Conservation (phyloP, 2,329 filamentous ascomycete genomes). For the Talaromyces sp. region DNA sequence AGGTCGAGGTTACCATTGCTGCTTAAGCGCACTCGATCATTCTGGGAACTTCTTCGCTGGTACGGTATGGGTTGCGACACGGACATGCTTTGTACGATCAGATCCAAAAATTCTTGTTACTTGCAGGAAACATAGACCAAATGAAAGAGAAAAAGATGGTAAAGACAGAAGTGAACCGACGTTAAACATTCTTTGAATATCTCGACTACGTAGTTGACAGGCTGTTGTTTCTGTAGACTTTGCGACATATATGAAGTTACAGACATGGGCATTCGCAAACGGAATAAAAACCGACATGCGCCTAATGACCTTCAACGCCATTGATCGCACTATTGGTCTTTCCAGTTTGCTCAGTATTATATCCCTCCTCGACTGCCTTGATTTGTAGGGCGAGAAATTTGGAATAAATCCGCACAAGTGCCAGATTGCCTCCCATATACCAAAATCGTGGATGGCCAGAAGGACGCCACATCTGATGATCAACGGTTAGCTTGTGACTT, state of each 20-base stretch:
- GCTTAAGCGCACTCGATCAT: slow-evolving; percentile 37
- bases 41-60: slow-evolving; percentile 14
- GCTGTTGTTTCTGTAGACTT: background rate
- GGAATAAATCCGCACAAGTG: slow-evolving; percentile 60
- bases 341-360: background rate
- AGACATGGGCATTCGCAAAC: background rate
- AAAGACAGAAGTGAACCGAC: slow-evolving; percentile 1
- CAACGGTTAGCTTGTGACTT: background rate
- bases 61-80: background rate
- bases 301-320: background rate
- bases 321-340: background rate
- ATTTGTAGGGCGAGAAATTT: slow-evolving; percentile 51
- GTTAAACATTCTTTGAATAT: background rate
- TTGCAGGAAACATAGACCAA: slow-evolving; percentile 13
- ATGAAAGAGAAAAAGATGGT: slow-evolving; percentile 14
- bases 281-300: background rate
- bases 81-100: slow-evolving; percentile 6
- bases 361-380: slow-evolving; percentile 32
- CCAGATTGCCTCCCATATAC: slow-evolving; percentile 64
- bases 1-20: slow-evolving; percentile 54
- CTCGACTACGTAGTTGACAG: background rate
- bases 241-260: background rate
- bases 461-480: slow-evolving; percentile 47
- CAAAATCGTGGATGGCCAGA: slow-evolving; percentile 63
- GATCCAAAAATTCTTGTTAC: background rate